phyloP scores from a whole-genome alignment of 2,329 filamentous ascomycete genomes.

The Epichloe festucae region DNA sequence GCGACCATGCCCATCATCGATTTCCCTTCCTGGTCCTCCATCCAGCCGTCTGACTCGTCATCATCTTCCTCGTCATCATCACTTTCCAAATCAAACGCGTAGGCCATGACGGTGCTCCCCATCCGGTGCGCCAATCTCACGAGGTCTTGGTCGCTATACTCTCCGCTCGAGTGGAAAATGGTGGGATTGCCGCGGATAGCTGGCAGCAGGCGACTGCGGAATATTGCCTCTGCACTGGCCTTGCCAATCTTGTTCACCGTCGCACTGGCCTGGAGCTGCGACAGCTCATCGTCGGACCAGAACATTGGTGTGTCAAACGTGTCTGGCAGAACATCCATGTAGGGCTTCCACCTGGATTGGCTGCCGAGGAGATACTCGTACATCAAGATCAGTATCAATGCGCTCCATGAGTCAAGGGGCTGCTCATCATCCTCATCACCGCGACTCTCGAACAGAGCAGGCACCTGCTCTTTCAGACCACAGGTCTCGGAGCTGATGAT shows the following conservation, averaged over 20 bases:
- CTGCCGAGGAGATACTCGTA: constrained; percentile 53
- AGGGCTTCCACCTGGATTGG: constrained; percentile 60
- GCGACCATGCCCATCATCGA: constrained; percentile 74
- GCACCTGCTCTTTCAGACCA: constrained; percentile 44
- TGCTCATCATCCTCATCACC: constrained; percentile 20
- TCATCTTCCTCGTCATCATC: constrained; percentile 42
- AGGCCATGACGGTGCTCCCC: constrained; percentile 84
- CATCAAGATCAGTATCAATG: constrained; percentile 64
- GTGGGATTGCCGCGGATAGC: constrained; percentile 31
- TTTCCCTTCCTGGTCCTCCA: constrained; percentile 47
- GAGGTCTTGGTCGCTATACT: constrained; percentile 31
- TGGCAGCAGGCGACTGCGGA: constrained; percentile 41
- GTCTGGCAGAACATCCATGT: constrained; percentile 61
- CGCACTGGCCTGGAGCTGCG: constrained; percentile 62
- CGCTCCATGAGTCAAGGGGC: constrained; percentile 40
- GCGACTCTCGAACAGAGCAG: constrained; percentile 35
- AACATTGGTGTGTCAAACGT: constrained; percentile 83
- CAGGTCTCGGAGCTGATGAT: constrained; percentile 67
- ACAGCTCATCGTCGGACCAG: constrained; percentile 60
- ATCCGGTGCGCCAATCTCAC: constrained; percentile 56
- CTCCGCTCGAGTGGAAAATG: constrained; percentile 27
- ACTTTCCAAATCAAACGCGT: constrained; percentile 69
- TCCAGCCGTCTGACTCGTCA: constrained; percentile 50
- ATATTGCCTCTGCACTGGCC: constrained; percentile 55
- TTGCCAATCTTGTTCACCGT: constrained; percentile 68